Conservation (phyloP, 2,329 filamentous ascomycete species). For the Cordyceps militaris region DNA sequence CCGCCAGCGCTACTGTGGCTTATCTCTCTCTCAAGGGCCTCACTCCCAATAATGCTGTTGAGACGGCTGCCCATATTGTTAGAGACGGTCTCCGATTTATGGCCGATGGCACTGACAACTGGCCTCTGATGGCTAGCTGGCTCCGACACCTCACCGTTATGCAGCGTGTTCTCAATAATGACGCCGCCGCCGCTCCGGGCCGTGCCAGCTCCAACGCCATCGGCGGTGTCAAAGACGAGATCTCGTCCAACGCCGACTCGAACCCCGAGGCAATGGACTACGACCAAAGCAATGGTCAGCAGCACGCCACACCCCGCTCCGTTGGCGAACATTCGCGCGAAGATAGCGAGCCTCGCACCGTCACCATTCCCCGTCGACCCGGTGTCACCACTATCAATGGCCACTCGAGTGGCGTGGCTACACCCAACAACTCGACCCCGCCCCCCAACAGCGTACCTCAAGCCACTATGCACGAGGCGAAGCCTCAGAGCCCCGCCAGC, state of each 20-base stretch:
- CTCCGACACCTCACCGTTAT: slow-evolving; percentile 54
- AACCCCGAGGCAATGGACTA: slow-evolving; percentile 53
- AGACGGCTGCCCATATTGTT: slow-evolving; percentile 51
- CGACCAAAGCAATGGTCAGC: slow-evolving; percentile 34
- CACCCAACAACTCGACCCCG: slow-evolving; percentile 12
- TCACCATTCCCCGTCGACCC: slow-evolving; percentile 39
- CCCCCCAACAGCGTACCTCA: slow-evolving; percentile 14
- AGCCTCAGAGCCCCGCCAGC: slow-evolving; percentile 29
- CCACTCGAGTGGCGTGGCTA: slow-evolving; percentile 37
- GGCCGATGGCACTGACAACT: slow-evolving; percentile 51
- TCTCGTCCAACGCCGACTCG: slow-evolving; percentile 47
- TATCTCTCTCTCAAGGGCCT: slow-evolving; percentile 57
- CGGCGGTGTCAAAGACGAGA: slow-evolving; percentile 45
- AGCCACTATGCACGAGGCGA: slow-evolving; percentile 26
- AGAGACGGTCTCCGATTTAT: slow-evolving; percentile 53
- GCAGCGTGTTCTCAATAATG: slow-evolving; percentile 52
- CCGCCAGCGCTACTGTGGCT: slow-evolving; percentile 52
- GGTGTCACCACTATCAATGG: slow-evolving; percentile 55
- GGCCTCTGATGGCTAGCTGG: slow-evolving; percentile 54
- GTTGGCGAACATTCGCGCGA: slow-evolving; percentile 37
- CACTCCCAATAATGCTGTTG: slow-evolving; percentile 47
- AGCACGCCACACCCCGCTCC: slow-evolving; percentile 27
- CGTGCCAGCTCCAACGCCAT: slow-evolving; percentile 29
- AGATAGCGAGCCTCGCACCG: slow-evolving; percentile 44
- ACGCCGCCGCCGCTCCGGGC: slow-evolving; percentile 31